Conservation (phyloP, 495 filamentous ascomycete species). For the Aspergillus heteromorphus region DNA sequence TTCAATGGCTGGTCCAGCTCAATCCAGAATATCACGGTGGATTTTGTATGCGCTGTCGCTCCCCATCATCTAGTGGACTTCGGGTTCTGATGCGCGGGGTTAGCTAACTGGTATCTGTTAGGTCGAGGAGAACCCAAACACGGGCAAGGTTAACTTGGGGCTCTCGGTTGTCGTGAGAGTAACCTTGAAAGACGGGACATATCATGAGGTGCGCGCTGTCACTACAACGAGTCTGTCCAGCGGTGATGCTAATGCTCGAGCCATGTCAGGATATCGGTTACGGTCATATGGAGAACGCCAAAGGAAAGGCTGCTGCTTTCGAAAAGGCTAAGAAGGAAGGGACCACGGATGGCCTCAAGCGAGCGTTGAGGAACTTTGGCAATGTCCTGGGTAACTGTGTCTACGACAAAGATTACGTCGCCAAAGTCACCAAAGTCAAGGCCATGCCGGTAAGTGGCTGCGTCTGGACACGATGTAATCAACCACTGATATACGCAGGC, state of each 20-base stretch:
- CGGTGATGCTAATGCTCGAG: slow-evolving; percentile 1
- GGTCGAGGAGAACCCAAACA: slow-evolving; percentile 58
- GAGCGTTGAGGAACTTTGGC: slow-evolving; percentile 85
- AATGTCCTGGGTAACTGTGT: slow-evolving; percentile 96
- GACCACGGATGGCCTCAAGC: slow-evolving; percentile 88
- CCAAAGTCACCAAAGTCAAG: slow-evolving; percentile 79
- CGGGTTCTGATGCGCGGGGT: no score
- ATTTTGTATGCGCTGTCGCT: slow-evolving; percentile 59
- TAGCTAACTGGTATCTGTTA: slow-evolving; percentile 18
- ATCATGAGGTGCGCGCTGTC: slow-evolving; percentile 59
- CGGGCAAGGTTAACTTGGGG: slow-evolving; percentile 70
- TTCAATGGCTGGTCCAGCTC: slow-evolving; percentile 97
- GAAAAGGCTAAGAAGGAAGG: slow-evolving; percentile 98
- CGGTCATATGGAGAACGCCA: slow-evolving; percentile 90
- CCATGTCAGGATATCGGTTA: slow-evolving; percentile 76
- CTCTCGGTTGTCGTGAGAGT: slow-evolving; percentile 85
- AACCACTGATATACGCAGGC: slow-evolving; percentile 30
- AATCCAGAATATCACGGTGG: slow-evolving; percentile 83
- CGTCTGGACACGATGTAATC: neutral
- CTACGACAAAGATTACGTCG: slow-evolving; percentile 90
- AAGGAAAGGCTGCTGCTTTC: slow-evolving; percentile 87
- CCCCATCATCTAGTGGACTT: no score
- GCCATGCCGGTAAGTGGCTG: slow-evolving; percentile 45
- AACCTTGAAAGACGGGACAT: slow-evolving; percentile 85
- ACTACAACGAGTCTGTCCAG: neutral